Evolutionary conservation across 495 filamentous ascomycete genomes (phyloP), one percentile per base, ranked within the genome.

Genomic region (Gamarada debralockiae): DNA sequence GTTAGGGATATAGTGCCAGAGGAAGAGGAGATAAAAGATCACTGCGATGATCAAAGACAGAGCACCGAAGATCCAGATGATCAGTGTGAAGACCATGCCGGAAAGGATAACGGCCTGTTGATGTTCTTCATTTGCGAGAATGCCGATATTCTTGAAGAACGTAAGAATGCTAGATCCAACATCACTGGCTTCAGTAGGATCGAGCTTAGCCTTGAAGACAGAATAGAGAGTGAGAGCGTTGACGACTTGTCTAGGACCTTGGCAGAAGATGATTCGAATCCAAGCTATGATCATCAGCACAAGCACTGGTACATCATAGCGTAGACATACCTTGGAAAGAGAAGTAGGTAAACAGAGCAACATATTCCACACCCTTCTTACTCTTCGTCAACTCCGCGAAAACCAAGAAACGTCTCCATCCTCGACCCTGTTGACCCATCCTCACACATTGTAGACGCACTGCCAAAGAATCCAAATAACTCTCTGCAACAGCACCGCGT

Each of bases 301-400:
- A 15, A 23, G 13, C 14, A 23, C 15, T 27, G 24, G 18, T 13
- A 15, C 13, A 17, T 13, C 9, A 15, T 1, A 18, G 12, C 20
- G 3, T n/a, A 25, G 24, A 13, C 80, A 71, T 66, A 89, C 89
- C 84, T 72, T 97, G 86, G 65, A 97, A 97, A 15, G 86, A 86
- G 68, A 97, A 98, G 63, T 96, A 96, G 25, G 89, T 85, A 62
- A 96, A 96, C 2, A 98, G 76, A 10, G 92, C 93, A 36, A 95
- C 75, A 65, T 95, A 96, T 65, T 97, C 92, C 24, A 83, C 81
- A 10, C 90, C 90, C 65, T 95, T 92, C 65, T 86, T 90, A 67
- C 86, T 89, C 65, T 92, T 91, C 1, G 93, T 96, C 69, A 98
- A 72, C 57, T 90, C 88, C 5, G 91, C 82, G 63, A 96, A 98